Evolutionary conservation across 768 basidiomycete species (phyloP).

Genomic region (Mycena kentingensis): DNA sequence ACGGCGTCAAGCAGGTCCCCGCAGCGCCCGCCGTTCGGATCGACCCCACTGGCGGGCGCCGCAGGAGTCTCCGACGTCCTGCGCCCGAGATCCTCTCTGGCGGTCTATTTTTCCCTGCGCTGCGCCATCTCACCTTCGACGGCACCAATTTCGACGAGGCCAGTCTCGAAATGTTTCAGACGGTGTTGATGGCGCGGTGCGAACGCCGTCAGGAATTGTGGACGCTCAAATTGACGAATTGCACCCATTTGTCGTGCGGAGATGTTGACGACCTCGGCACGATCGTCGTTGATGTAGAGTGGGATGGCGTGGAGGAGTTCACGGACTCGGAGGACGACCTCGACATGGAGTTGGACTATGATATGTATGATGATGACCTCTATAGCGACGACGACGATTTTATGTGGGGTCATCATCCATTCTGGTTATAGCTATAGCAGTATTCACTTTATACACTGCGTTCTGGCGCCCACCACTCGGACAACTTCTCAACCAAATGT

Average conservation of each 20-base stretch:
- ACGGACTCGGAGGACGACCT: not conserved
- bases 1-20: constrained; percentile 17
- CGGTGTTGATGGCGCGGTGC: constrained; percentile 33
- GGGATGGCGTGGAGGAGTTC: constrained; percentile 34
- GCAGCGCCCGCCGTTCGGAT: not conserved
- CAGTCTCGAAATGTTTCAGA: constrained; percentile 19
- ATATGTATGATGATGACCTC: not conserved
- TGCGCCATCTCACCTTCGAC: constrained; percentile 31
- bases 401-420: too few species aligned
- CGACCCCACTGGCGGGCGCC: constrained; percentile 4
- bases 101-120: constrained; percentile 30
- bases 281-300: constrained; percentile 34
- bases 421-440: too few species aligned
- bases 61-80: not conserved
- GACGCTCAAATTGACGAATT: constrained; percentile 30
- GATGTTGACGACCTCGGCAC: constrained; percentile 28
- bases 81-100: constrained; percentile 14
- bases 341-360: not conserved
- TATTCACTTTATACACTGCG: too few species aligned
- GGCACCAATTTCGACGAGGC: constrained; percentile 26
- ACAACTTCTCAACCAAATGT: constrained; percentile 14
- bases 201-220: constrained; percentile 33
- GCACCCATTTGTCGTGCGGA: constrained; percentile 23
- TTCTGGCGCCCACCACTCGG: constrained; percentile 16
- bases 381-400: not conserved